Percentiles rank a stretch among this genome's conserved stretches.
These are phyloP conservation scores for Geotrichum histeridarum DNA, from an alignment of 1,139 yeast species.

Conservation along the genomic window DNA sequence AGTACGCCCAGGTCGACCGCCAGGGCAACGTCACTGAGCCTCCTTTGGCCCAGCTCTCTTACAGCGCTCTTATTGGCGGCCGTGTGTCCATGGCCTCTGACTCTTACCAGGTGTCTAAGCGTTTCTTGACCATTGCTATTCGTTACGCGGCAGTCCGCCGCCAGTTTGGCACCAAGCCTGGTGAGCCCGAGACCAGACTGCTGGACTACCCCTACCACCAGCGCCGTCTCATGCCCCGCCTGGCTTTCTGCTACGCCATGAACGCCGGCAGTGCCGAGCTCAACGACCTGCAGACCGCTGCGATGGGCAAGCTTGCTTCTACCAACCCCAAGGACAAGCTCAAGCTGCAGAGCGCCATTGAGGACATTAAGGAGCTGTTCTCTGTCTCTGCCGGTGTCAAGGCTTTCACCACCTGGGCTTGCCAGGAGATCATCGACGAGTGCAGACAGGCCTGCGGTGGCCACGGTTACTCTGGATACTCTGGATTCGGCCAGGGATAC, in stretches of 20 bases:
- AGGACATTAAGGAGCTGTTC: conserved; percentile 65
- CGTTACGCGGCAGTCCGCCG: conserved; percentile 84
- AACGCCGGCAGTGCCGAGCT: conserved; percentile 68
- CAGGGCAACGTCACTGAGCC: conserved; percentile 59
- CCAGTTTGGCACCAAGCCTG: conserved; percentile 55
- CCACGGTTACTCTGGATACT: conserved; percentile 81
- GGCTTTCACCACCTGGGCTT: conserved; percentile 80
- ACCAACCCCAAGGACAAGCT: conserved; percentile 32
- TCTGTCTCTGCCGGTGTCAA: conserved; percentile 80
- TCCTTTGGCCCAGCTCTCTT: conserved; percentile 78
- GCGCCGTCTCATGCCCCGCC: conserved; percentile 70
- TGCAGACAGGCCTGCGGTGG: conserved; percentile 91
- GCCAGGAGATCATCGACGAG: conserved; percentile 70
- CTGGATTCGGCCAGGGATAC: conserved; percentile 80
- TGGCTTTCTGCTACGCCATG: conserved; percentile 69
- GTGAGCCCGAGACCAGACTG: conserved; percentile 39
- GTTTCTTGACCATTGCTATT: conserved; percentile 73
- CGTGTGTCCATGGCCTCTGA: conserved; percentile 84
- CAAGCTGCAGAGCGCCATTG: conserved; percentile 43
- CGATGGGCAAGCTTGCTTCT: conserved; percentile 48
- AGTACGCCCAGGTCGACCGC: conserved; percentile 62
- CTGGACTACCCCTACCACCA: conserved; percentile 82
- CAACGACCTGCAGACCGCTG: conserved; percentile 43
- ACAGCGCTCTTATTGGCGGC: conserved; percentile 79
- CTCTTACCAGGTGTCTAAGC: conserved; percentile 69